Conservation (phyloP, 2,329 filamentous ascomycete species). For the Blastomyces gilchristii region DNA sequence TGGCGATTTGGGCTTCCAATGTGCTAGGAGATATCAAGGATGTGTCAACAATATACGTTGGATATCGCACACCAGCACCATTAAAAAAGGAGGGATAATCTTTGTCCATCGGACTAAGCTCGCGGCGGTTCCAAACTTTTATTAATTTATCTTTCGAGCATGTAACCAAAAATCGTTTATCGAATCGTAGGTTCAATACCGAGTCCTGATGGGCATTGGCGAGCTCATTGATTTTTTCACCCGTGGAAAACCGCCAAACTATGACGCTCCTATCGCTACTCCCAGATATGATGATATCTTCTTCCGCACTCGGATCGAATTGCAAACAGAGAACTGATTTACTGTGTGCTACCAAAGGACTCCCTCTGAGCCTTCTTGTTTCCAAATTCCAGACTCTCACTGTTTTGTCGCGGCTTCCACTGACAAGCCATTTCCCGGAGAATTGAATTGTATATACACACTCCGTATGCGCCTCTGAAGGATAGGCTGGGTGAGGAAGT, state of each 20-base stretch:
- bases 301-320: slow-evolving; percentile 76
- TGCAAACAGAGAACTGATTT: slow-evolving; percentile 91
- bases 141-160: slow-evolving; percentile 97
- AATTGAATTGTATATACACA: slow-evolving; percentile 96
- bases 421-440: slow-evolving; percentile 74
- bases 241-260: slow-evolving; percentile 87
- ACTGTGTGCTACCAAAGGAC: slow-evolving; percentile 64
- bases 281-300: slow-evolving; percentile 90
- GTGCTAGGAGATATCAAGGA: slow-evolving; percentile 31
- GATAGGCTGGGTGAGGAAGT: slow-evolving; percentile 71
- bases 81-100: slow-evolving; percentile 37
- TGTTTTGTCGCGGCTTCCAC: slow-evolving; percentile 79
- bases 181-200: slow-evolving; percentile 86
- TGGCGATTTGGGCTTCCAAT: slow-evolving; percentile 36
- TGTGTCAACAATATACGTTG: slow-evolving; percentile 47
- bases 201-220: slow-evolving; percentile 74
- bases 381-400: slow-evolving; percentile 85
- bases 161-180: slow-evolving; percentile 82
- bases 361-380: slow-evolving; percentile 62
- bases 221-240: slow-evolving; percentile 67
- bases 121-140: slow-evolving; percentile 82
- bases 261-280: slow-evolving; percentile 89
- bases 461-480: slow-evolving; percentile 74
- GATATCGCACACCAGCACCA: slow-evolving; percentile 37
- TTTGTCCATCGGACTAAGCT: slow-evolving; percentile 43